Conservation (phyloP, 306 rosid genomes). For the Vachellia collinsii region DNA sequence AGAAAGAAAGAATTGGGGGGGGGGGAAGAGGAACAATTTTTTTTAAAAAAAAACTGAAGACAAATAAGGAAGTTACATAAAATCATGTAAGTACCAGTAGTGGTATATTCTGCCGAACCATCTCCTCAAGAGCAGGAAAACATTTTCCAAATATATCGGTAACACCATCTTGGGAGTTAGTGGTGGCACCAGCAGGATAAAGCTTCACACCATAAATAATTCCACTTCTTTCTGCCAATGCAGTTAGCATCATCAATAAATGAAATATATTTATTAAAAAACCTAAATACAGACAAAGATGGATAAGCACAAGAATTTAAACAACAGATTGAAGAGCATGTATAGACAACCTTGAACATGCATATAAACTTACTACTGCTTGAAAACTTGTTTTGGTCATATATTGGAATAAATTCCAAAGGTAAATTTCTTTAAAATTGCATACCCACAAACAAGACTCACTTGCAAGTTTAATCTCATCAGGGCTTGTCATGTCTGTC, state of each 20-base stretch:
- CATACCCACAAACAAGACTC: constrained; percentile 37
- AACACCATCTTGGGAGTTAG: constrained; percentile 94
- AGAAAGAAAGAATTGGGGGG: neutral
- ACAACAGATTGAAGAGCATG: neutral
- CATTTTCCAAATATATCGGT: constrained; percentile 84
- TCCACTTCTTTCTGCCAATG: constrained; percentile 70
- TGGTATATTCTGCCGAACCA: constrained; percentile 78
- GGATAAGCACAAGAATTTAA: constrained; percentile 1
- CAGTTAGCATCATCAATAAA: constrained; percentile 34
- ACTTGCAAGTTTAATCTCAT: constrained; percentile 88
- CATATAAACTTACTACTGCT: constrained; percentile 1
- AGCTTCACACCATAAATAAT: constrained; percentile 76
- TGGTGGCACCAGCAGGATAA: constrained; percentile 97
- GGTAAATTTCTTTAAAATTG: constrained; percentile 2
- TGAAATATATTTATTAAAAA: neutral
- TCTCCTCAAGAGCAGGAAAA: constrained; percentile 83
- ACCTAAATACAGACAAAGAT: neutral
- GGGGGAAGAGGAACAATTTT: constrained; percentile 2
- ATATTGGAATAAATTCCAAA: neutral
- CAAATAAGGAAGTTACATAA: neutral
- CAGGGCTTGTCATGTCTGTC: constrained; percentile 71
- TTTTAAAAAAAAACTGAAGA: neutral
- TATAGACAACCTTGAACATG: constrained; percentile 2
- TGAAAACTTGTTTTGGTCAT: neutral
- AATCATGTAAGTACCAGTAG: constrained; percentile 54